Base-by-base conservation (phyloP, 495 filamentous ascomycete species). In the Apiosordaria backusii region DNA sequence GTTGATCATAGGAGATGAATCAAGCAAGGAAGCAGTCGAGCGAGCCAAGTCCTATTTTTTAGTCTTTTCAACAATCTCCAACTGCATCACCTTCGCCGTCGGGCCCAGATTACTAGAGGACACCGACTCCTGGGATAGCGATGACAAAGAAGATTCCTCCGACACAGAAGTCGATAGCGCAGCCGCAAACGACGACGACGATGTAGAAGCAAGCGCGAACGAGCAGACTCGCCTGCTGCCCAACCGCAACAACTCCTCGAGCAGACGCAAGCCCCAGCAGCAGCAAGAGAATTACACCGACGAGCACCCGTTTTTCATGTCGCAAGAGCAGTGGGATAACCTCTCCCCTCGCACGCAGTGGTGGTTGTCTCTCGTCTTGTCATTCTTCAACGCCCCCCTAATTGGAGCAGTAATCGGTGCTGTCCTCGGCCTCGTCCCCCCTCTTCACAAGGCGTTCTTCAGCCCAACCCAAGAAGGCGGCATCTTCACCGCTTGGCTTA, bases 31-130 rank as follows among this genome's bases (percentile, higher is more conserved):
- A 13, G 87, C 87, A 53, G 79, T 92, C 25, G 81, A 85, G 24
- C 81, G 90, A 19, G 89, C 89, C 13, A 86, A 90, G 70, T 85
- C 84, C 5, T 92, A 91, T 71, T 90, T 93, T 70, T 80, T 92
- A 9, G 81, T 91, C 50, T 85, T 77, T 66, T 76, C 76, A 4
- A 80, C 77, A 6, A 71, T 81, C 24, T 75, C 72, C 24, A 78
- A 72, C 65, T 78, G 75, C 61, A 53, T 81, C 24, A 80, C 78
- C 3, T 92, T 91, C 70, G 85, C 84, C 1, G 74, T 91, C 7
- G 89, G 89, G 0, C 89, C 89, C 0, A 79, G 78, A 26, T 71
- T 90, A 16, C 80, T 90, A 63, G 72, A 74, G 57, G 65, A 67
- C 21, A 68, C 70, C 16, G 58, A 72, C 57, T 45, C 57, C 1